These are phyloP conservation scores for Cercospora zeina DNA, from an alignment of 2,329 filamentous ascomycete genomes.

Conservation along the genomic window DNA sequence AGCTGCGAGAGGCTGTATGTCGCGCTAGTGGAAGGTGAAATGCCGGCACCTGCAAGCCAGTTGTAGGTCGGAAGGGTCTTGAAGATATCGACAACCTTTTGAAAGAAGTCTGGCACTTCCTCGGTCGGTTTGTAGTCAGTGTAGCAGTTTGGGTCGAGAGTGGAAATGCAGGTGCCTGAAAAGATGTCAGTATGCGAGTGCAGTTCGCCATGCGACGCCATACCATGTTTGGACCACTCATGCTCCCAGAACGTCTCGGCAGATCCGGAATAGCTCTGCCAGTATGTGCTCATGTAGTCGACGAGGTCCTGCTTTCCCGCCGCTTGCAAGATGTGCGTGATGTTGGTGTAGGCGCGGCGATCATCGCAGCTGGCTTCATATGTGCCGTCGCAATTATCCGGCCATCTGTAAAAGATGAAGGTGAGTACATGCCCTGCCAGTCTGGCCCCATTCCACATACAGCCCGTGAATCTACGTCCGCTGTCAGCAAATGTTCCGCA, in stretches of 20 bases:
- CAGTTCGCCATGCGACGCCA: neutral
- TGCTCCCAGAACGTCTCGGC: constrained; percentile 65
- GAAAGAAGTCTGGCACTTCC: constrained; percentile 70
- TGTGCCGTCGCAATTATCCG: constrained; percentile 64
- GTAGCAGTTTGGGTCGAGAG: constrained; percentile 66
- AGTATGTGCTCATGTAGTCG: constrained; percentile 68
- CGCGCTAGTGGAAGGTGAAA: constrained; percentile 54
- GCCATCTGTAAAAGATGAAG: constrained; percentile 35
- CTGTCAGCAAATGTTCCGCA: neutral
- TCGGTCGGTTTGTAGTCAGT: constrained; percentile 56
- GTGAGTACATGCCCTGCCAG: neutral
- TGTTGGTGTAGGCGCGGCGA: constrained; percentile 63
- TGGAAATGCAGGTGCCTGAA: constrained; percentile 73
- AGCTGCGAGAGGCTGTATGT: constrained; percentile 64
- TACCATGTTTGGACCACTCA: constrained; percentile 18
- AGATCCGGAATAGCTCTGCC: constrained; percentile 67
- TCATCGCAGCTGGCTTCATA: constrained; percentile 67
- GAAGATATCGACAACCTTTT: constrained; percentile 65
- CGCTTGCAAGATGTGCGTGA: constrained; percentile 61
- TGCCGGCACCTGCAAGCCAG: constrained; percentile 62
- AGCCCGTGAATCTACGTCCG: neutral
- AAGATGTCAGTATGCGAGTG: constrained; percentile 38
- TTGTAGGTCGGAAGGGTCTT: constrained; percentile 65
- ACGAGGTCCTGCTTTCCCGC: constrained; percentile 59
- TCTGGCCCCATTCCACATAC: neutral